Evolutionary conservation across 2,329 filamentous ascomycete species (phyloP).

Genomic region (Ceratocystis variospora): DNA sequence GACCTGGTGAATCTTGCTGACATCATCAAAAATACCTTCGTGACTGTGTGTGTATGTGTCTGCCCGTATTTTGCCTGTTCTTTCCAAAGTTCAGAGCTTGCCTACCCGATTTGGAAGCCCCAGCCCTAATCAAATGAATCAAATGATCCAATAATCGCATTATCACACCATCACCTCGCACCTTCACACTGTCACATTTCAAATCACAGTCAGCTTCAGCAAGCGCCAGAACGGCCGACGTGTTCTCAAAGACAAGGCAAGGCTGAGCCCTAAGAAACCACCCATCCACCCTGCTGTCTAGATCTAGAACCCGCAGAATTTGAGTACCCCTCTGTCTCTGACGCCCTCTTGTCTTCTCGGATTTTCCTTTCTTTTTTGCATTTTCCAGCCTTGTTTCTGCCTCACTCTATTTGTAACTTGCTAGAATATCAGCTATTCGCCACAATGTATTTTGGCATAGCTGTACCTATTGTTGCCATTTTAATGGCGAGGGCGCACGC

Average conservation of each 20-base stretch:
- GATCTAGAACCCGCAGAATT: too few relatives aligned
- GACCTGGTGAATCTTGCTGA: background rate
- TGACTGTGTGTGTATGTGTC: background rate
- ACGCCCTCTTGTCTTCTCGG: background rate
- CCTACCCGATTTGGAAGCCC: conserved; percentile 1
- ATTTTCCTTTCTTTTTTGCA: background rate
- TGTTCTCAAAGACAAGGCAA: background rate
- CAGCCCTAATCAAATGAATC: background rate
- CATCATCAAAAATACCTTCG: background rate
- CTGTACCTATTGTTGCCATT: conserved; percentile 42
- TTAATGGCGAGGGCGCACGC: conserved; percentile 55
- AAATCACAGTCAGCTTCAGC: background rate
- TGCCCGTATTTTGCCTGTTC: background rate
- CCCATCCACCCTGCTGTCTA: too few relatives aligned
- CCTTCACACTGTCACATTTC: too few relatives aligned
- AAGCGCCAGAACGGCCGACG: background rate
- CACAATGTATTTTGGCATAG: conserved; percentile 44
- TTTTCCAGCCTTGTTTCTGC: background rate
- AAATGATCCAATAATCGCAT: background rate
- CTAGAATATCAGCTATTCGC: background rate
- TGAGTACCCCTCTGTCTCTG: background rate
- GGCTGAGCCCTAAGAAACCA: background rate
- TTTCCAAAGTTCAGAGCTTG: background rate
- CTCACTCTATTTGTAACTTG: background rate
- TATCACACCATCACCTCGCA: background rate